Conservation (phyloP, 768 basidiomycete genomes). For the Termitomyces sp. region DNA sequence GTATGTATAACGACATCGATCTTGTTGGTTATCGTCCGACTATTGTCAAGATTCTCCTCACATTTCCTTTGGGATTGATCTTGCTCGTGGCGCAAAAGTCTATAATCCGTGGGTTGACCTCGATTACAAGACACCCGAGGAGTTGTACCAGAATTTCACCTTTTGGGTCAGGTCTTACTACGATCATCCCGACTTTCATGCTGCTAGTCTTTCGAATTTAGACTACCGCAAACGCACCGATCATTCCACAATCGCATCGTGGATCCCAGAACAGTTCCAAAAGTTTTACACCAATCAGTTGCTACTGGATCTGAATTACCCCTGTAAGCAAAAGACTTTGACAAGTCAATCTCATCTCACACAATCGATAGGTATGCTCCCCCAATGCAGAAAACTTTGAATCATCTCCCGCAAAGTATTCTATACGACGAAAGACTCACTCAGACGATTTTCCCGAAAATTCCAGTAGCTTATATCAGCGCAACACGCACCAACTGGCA, state of each 20-base stretch:
- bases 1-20: conserved; percentile 15
- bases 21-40: background rate
- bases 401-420: conserved; percentile 10
- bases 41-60: background rate
- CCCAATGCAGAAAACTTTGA: conserved; percentile 17
- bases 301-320: conserved; percentile 14
- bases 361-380: background rate
- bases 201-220: background rate
- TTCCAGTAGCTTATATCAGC: background rate
- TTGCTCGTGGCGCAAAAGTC: background rate
- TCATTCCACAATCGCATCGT: conserved; percentile 12
- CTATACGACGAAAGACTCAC: conserved; percentile 14
- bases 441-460: background rate
- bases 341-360: background rate
- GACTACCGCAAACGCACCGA: background rate
- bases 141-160: conserved; percentile 17
- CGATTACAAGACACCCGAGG: conserved; percentile 17
- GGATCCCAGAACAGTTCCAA: conserved; percentile 16
- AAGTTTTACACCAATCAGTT: conserved; percentile 11
- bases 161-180: conserved; percentile 25
- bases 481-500: conserved; percentile 1
- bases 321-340: background rate
- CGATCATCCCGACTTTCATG: background rate
- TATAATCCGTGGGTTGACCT: conserved; percentile 13
- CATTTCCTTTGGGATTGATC: background rate